Evolutionary conservation across 768 basidiomycete species (phyloP), one percentile per base, ranked within the genome.

Genomic region (Sutorius australiensis): DNA sequence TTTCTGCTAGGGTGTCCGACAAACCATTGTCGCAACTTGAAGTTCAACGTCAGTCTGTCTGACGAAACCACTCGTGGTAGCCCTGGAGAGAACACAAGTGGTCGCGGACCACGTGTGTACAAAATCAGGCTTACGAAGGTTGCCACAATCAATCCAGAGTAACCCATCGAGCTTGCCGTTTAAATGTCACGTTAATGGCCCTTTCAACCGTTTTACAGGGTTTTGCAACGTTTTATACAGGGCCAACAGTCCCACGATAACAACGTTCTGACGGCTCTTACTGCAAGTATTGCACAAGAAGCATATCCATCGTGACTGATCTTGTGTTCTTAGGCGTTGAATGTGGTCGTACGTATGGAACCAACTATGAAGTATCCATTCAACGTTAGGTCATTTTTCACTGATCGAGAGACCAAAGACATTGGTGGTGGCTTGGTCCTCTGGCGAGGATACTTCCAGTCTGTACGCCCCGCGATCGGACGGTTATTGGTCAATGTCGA

Each of bases 381-480:
- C 75, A 86, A 89, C 48, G 78, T 83, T 7, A 79, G 89, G 0
- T 88, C 86, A 0, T 90, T 92, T 69, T 92, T 84, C 65, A 86
- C 84, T 0, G 68, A 79, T 21, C 64, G 70, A 1, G 86, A 82
- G 47, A 76, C 70, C 9, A 77, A 72, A 42, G 60, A 68, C 28
- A 80, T 89, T 24, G 85, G 87, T 1, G 63, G 66, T 0, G 89
- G 90, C 0, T 74, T 92, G 3, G 77, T 81, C 13, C 75, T 89
- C 0, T 88, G 87, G 87, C 77, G 89, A 3, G 89, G 89, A 0
- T 89, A 87, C 50, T 91, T 92, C 69, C 89, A 91, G 63, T 87
- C 85, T 0, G 77, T 89, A 12, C 77, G 89, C 19, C 88, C 89
- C 4, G 80, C 79, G 0, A 75, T 83, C 16, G 82, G 82, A 0